These are phyloP conservation scores for Cercospora citrullina DNA, from an alignment of 2,329 filamentous ascomycete genomes.

Conservation along the genomic window DNA sequence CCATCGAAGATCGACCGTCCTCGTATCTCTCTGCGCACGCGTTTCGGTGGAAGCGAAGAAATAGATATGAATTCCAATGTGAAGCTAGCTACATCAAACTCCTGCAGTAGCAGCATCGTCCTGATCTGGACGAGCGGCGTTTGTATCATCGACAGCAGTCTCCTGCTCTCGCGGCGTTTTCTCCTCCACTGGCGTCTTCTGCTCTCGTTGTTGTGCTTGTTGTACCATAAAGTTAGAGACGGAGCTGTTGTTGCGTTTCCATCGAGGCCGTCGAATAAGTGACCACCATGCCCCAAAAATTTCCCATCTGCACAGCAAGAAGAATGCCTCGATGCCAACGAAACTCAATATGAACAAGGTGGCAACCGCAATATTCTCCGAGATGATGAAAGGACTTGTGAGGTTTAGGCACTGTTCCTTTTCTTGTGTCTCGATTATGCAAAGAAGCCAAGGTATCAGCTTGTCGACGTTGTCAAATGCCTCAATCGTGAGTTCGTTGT, in stretches of 20 bases:
- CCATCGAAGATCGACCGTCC: neutral
- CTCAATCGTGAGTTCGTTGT: slow-evolving; percentile 23
- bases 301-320: slow-evolving; percentile 27
- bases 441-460: slow-evolving; percentile 33
- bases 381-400: slow-evolving; percentile 27
- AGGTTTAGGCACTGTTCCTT: slow-evolving; percentile 24
- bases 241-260: slow-evolving; percentile 15
- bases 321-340: slow-evolving; percentile 31
- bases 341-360: slow-evolving; percentile 31
- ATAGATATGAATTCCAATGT: neutral
- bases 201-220: neutral
- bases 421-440: slow-evolving; percentile 28
- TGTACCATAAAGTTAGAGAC: neutral
- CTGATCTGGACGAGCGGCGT: neutral
- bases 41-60: neutral
- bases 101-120: neutral
- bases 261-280: slow-evolving; percentile 14
- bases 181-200: neutral
- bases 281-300: slow-evolving; percentile 29
- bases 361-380: slow-evolving; percentile 26
- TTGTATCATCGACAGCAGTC: neutral
- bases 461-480: slow-evolving; percentile 28
- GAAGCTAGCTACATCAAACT: neutral
- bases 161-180: neutral
- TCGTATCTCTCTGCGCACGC: neutral